A percentile compares a stretch with the other conserved stretches of the same genome.
Conservation (phyloP, 2,329 filamentous ascomycete genomes). For the Aureobasidium pullulans region DNA sequence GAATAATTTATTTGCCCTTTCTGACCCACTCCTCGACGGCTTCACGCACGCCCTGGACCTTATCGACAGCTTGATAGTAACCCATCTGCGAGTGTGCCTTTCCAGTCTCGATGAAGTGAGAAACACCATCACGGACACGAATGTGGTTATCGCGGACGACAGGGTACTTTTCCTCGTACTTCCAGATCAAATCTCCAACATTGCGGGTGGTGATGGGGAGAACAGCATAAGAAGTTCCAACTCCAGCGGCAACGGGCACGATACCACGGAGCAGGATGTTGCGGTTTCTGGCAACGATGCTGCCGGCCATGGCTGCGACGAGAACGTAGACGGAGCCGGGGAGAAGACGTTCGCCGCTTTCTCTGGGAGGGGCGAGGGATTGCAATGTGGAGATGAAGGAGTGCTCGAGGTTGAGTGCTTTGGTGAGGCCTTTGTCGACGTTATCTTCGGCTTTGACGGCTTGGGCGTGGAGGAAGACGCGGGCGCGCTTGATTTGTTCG, state of each 20-base stretch:
- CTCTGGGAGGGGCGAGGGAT: conserved; percentile 75
- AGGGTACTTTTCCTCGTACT: conserved; percentile 85
- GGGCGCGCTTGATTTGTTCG: conserved; percentile 68
- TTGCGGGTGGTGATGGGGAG: conserved; percentile 88
- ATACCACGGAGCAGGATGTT: conserved; percentile 73
- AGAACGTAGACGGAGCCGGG: conserved; percentile 88
- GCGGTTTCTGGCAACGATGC: conserved; percentile 81
- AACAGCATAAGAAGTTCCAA: conserved; percentile 75
- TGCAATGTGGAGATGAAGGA: conserved; percentile 85
- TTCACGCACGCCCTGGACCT: conserved; percentile 68
- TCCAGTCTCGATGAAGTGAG: conserved; percentile 64
- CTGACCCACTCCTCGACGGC: conserved; percentile 81
- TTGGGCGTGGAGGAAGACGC: conserved; percentile 72
- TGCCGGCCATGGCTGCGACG: conserved; percentile 89
- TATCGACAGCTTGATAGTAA: conserved; percentile 68
- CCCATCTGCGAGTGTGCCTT: conserved; percentile 66
- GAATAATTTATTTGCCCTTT: conserved; percentile 50
- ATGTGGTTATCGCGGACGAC: conserved; percentile 75
- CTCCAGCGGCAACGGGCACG: conserved; percentile 70
- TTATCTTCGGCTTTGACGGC: conserved; percentile 69
- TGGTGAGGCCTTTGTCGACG: conserved; percentile 75
- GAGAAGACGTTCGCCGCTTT: conserved; percentile 81
- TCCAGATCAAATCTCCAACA: conserved; percentile 77
- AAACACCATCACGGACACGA: conserved; percentile 59
- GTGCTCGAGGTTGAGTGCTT: conserved; percentile 76